Percentiles rank a stretch among this genome's conserved stretches.
Evolutionary conservation across 371 early-diverging fungal genomes (phyloP).

Genomic region (Mortierella sp.): DNA sequence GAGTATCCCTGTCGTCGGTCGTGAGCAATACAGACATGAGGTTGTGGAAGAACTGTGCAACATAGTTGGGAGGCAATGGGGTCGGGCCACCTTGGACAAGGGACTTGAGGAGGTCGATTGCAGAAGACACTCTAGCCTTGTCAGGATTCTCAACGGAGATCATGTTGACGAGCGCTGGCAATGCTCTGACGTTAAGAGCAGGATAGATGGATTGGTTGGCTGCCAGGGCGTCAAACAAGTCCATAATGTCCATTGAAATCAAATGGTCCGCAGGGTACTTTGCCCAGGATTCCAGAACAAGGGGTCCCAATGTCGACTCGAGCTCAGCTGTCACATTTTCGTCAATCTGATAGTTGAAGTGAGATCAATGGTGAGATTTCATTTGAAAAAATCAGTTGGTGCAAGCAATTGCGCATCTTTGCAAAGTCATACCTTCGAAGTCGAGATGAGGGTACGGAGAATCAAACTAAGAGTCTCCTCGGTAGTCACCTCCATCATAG

Average conservation of each 20-base stretch:
- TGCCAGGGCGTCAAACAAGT: slow-evolving; percentile 82
- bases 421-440: slow-evolving; percentile 65
- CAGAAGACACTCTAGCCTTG: slow-evolving; percentile 61
- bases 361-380: neutral
- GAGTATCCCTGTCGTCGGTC: slow-evolving; percentile 71
- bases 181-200: slow-evolving; percentile 71
- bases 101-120: slow-evolving; percentile 77
- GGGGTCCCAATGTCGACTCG: slow-evolving; percentile 77
- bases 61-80: slow-evolving; percentile 81
- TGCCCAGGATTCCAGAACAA: slow-evolving; percentile 83
- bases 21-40: slow-evolving; percentile 77
- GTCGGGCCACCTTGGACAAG: slow-evolving; percentile 64
- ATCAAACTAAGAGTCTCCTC: slow-evolving; percentile 85
- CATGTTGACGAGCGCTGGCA: slow-evolving; percentile 74
- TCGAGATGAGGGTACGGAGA: slow-evolving; percentile 79
- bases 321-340: slow-evolving; percentile 75
- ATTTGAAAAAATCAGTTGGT: too few species aligned
- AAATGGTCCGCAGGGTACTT: slow-evolving; percentile 76
- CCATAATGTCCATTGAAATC: slow-evolving; percentile 77
- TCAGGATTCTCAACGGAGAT: slow-evolving; percentile 48
- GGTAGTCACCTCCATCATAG: slow-evolving; percentile 70
- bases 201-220: slow-evolving; percentile 69
- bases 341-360: slow-evolving; percentile 59
- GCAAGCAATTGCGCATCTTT: too few species aligned
- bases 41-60: slow-evolving; percentile 82